These are phyloP conservation scores for Leishmania turanica DNA, from an alignment of 208 protist genomes.

Conservation along the genomic window DNA sequence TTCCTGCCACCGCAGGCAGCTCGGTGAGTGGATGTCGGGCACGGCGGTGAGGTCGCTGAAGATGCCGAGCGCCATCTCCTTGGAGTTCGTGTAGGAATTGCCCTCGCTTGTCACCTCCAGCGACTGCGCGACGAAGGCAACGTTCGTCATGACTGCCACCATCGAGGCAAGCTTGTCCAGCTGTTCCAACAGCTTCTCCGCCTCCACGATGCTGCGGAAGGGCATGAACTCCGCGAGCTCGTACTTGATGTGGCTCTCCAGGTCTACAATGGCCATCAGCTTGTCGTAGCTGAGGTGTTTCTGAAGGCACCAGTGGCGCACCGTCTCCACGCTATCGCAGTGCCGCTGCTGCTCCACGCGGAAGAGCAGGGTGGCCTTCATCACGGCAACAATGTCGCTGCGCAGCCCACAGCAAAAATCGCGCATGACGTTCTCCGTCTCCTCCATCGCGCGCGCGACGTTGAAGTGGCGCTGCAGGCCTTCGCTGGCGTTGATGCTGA, in stretches of 20 bases:
- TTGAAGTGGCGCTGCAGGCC: constrained; percentile 39
- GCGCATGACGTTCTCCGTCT: constrained; percentile 79
- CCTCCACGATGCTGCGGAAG: constrained; percentile 67
- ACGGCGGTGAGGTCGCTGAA: constrained; percentile 80
- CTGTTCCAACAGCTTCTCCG: constrained; percentile 58
- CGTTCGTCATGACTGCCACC: constrained; percentile 67
- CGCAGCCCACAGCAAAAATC: constrained; percentile 55
- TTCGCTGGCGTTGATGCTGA: constrained; percentile 44
- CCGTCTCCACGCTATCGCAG: constrained; percentile 44
- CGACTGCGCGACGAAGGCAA: constrained; percentile 53
- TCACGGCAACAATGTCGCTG: constrained; percentile 66
- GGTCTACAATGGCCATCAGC: constrained; percentile 62
- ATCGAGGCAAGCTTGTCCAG: constrained; percentile 58
- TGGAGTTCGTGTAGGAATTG: constrained; percentile 66
- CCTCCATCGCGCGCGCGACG: constrained; percentile 39
- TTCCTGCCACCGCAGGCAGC: constrained; percentile 64
- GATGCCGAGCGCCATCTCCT: constrained; percentile 71
- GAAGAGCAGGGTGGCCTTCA: constrained; percentile 69
- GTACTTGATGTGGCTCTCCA: constrained; percentile 75
- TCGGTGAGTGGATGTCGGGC: constrained; percentile 74
- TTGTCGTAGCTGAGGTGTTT: constrained; percentile 71
- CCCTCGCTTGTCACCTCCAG: constrained; percentile 74
- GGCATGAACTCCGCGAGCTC: constrained; percentile 64
- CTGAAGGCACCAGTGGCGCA: constrained; percentile 61
- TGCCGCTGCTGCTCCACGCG: constrained; percentile 41